These are phyloP conservation scores for Ogataea populi-albae DNA, from an alignment of 805 yeast species.

Conservation along the genomic window DNA sequence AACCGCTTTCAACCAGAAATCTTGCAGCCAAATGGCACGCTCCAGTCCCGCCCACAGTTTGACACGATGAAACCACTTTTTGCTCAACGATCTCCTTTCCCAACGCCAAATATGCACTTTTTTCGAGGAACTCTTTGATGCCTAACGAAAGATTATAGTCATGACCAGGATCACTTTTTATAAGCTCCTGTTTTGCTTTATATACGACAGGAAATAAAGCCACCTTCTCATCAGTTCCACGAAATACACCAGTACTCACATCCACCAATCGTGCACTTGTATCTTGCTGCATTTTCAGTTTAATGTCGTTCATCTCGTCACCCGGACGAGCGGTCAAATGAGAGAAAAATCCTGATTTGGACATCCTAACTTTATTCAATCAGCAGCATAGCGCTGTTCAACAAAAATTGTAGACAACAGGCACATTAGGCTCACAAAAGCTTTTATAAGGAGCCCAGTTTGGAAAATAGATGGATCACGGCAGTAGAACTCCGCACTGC, in stretches of 20 bases:
- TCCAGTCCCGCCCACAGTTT: conserved; percentile 50
- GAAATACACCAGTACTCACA: conserved; percentile 45
- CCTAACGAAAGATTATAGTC: conserved; percentile 44
- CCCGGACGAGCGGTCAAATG: conserved; percentile 6
- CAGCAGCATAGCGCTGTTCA: no score
- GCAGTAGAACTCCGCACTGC: no score
- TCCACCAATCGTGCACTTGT: conserved; percentile 36
- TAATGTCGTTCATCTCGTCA: conserved; percentile 16
- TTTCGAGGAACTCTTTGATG: conserved; percentile 35
- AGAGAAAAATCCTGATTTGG: no score
- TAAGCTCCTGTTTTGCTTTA: conserved; percentile 35
- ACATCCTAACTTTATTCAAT: no score
- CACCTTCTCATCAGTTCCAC: conserved; percentile 37
- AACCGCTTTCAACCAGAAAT: conserved; percentile 40
- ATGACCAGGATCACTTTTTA: conserved; percentile 40
- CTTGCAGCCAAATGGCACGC: conserved; percentile 47
- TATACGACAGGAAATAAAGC: conserved; percentile 39
- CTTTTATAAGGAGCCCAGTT: no score
- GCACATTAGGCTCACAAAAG: no score
- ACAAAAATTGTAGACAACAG: no score
- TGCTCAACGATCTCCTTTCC: conserved; percentile 30
- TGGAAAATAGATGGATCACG: no score
- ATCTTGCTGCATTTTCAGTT: conserved; percentile 23
- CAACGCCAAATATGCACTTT: conserved; percentile 37
- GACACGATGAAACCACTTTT: conserved; percentile 42